Evolutionary conservation across 106 monocot genomes (phyloP).

Genomic region (Iris macrosiphon): DNA sequence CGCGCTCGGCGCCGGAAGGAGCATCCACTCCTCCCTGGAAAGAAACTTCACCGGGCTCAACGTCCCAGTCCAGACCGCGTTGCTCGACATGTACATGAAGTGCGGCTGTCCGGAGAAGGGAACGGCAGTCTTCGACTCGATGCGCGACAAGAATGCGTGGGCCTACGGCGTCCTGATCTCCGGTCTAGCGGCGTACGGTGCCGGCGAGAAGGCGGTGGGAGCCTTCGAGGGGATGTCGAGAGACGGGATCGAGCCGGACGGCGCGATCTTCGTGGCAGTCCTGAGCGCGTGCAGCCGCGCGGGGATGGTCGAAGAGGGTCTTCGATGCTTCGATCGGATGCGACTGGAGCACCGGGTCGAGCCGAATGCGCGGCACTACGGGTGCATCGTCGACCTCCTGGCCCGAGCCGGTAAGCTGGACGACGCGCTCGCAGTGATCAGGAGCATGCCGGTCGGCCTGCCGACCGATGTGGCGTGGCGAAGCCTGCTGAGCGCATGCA

Average conservation of each 20-base stretch:
- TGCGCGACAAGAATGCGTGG: constrained; percentile 47
- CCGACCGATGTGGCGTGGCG: constrained; percentile 50
- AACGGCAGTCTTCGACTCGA: constrained; percentile 32
- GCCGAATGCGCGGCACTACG: constrained; percentile 57
- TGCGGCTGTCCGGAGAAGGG: constrained; percentile 54
- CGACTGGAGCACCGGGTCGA: constrained; percentile 29
- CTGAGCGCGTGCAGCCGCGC: constrained; percentile 67
- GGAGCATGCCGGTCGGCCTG: constrained; percentile 39
- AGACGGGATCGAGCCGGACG: constrained; percentile 46
- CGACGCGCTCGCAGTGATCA: constrained; percentile 42
- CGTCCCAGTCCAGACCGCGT: constrained; percentile 37
- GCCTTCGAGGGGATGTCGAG: constrained; percentile 45
- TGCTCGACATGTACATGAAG: constrained; percentile 72
- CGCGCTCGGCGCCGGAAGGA: constrained; percentile 32
- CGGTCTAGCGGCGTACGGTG: constrained; percentile 56
- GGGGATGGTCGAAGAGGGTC: constrained; percentile 46
- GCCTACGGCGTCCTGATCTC: constrained; percentile 67
- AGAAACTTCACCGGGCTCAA: constrained; percentile 31
- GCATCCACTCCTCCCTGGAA: constrained; percentile 42
- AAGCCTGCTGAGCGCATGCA: constrained; percentile 50
- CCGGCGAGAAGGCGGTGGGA: constrained; percentile 38
- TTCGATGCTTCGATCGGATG: constrained; percentile 54
- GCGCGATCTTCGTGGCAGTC: constrained; percentile 47
- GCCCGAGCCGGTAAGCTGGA: constrained; percentile 41
- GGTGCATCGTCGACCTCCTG: constrained; percentile 76